These are phyloP conservation scores for Trypanosoma theileri DNA, from an alignment of 208 protist genomes.

Conservation along the genomic window DNA sequence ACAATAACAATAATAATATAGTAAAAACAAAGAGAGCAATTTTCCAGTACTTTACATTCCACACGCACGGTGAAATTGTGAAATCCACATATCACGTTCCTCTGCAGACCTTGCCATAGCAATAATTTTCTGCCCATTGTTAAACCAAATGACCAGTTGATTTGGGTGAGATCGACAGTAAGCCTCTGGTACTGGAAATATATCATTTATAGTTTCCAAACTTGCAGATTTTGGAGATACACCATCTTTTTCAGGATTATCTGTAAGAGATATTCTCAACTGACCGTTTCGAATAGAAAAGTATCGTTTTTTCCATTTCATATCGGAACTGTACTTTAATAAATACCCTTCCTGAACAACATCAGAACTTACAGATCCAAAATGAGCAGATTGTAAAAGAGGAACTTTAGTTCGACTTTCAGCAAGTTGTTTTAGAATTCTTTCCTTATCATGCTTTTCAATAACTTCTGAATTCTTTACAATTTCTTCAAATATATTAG, in stretches of 20 bases:
- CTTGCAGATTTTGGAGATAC: constrained; percentile 71
- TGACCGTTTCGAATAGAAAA: constrained; percentile 70
- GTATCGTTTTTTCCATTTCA: constrained; percentile 87
- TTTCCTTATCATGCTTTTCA: constrained; percentile 46
- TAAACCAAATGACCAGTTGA: constrained; percentile 89
- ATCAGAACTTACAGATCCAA: constrained; percentile 51
- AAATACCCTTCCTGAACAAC: constrained; percentile 78
- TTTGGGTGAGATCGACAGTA: constrained; percentile 85
- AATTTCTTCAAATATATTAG: constrained; percentile 89
- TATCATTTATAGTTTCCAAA: constrained; percentile 76
- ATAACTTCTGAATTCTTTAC: constrained; percentile 81
- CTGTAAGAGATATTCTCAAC: constrained; percentile 77
- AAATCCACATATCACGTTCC: constrained; percentile 84
- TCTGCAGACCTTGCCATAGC: constrained; percentile 68
- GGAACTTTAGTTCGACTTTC: constrained; percentile 43
- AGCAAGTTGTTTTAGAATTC: constrained; percentile 73
- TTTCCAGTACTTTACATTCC: constrained; percentile 57
- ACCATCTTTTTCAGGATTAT: constrained; percentile 71
- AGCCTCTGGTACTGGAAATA: constrained; percentile 82
- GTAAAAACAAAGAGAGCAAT: constrained; percentile 7
- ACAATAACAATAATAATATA: constrained; percentile 17
- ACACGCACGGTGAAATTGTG: constrained; percentile 76
- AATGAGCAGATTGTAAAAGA: constrained; percentile 49
- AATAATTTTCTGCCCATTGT: constrained; percentile 88
- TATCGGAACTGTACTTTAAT: constrained; percentile 83